Evolutionary conservation across 2,329 filamentous ascomycete species (phyloP), one percentile per base, ranked within the genome.

Genomic region (Immersiporthe knoxdaviesiana): DNA sequence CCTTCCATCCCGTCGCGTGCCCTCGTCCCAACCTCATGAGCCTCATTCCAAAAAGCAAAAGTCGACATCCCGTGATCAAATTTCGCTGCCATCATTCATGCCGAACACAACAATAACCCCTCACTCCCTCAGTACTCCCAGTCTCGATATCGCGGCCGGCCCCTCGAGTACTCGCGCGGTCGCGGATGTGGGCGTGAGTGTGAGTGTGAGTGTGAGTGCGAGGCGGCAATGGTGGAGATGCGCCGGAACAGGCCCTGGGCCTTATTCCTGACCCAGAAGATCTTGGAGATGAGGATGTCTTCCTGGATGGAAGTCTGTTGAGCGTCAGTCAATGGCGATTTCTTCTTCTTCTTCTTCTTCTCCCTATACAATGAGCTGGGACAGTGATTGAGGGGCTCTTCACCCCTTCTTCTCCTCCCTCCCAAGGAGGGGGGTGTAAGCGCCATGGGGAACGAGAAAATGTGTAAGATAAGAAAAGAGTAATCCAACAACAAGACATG

Each of bases 201-300:
- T 21, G 63, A 47, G n/a, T 47, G 56, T 52, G 30, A 52, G 50
- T 52, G 41, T 21, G 63, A 47, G n/a, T 47, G 44, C 8, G 44
- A 47, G 44, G 58, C 56, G 66, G 35, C 35, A 35, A 60, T 27
- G 47, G 24, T 35, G 3, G 62, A 64, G 11, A 64, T 18, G 41
- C 62, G 68, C 47, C 66, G 68, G 47, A 70, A 65, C n/a, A 68
- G 62, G 37, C 62, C 66, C 30, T 66, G 67, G 27, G 69, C 66
- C 24, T 65, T 68, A 24, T 56, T 7, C 67, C 63, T 65, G 27
- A 69, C 59, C 69, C 67, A 65, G 47, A 65, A 44, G 16, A 71
- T 56, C 56, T 60, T 69, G 63, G 69, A 61, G 52, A 61, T 54
- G 6, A 71, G 39, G 3, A 61, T 18, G 24, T 71, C 67, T 54